phyloP scores from a whole-genome alignment of 768 basidiomycete genomes.

The Mrakia gelida region DNA sequence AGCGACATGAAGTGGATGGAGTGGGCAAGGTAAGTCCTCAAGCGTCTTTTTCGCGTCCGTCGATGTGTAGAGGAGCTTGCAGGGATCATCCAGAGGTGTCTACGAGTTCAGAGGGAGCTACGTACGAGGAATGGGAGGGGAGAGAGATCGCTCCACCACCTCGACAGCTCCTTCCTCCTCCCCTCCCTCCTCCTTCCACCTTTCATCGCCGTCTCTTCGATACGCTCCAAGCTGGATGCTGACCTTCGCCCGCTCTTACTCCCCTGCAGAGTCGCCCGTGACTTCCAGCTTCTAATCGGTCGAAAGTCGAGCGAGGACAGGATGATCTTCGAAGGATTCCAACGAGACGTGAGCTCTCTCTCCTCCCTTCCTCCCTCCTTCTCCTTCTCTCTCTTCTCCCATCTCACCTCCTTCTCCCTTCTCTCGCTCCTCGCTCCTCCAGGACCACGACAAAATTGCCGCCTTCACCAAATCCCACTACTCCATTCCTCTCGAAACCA shows the following conservation, averaged over 20 bases:
- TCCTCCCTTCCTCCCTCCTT: slow-evolving; percentile 9
- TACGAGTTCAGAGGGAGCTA: too few species aligned
- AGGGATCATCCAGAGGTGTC: too few species aligned
- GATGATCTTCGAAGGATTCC: slow-evolving; percentile 65
- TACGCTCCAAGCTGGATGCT: neutral
- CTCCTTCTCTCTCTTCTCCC: neutral
- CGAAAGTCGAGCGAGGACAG: slow-evolving; percentile 56
- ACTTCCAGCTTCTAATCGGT: slow-evolving; percentile 81
- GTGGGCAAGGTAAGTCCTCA: slow-evolving; percentile 61
- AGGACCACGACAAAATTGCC: slow-evolving; percentile 84
- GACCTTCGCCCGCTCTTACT: neutral
- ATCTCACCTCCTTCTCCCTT: neutral
- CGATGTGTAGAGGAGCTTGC: too few species aligned
- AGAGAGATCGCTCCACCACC: slow-evolving; percentile 12
- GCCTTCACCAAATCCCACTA: slow-evolving; percentile 81
- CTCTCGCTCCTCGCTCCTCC: neutral
- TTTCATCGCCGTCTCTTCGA: neutral
- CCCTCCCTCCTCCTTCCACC: neutral
- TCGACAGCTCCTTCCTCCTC: slow-evolving; percentile 36
- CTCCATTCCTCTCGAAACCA: slow-evolving; percentile 72
- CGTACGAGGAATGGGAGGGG: too few species aligned
- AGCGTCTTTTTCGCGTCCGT: slow-evolving; percentile 28
- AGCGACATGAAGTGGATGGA: slow-evolving; percentile 80
- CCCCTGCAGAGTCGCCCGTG: slow-evolving; percentile 63
- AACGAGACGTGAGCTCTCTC: slow-evolving; percentile 63